Conservation (phyloP, 768 basidiomycete genomes). For the Sistotremastrum niveocremeum region DNA sequence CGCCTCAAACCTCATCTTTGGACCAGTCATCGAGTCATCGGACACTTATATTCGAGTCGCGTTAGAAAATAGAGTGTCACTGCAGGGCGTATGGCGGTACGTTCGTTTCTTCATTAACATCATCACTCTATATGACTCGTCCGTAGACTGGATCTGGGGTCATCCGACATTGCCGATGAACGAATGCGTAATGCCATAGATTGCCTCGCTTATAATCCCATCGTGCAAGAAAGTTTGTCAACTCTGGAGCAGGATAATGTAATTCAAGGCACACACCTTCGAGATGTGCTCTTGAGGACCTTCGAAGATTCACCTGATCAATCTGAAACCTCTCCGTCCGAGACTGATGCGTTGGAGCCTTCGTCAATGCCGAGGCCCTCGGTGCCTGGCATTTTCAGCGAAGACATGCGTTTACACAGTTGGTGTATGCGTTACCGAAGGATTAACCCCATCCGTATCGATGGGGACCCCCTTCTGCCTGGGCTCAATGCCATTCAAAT, state of each 20-base stretch:
- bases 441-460: conserved; percentile 45
- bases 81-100: conserved; percentile 38
- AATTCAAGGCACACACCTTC: conserved; percentile 56
- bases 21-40: conserved; percentile 1
- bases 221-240: conserved; percentile 19
- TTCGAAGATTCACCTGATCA: conserved; percentile 32
- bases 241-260: conserved; percentile 33
- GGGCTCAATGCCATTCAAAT: conserved; percentile 66
- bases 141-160: conserved; percentile 49
- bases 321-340: conserved; percentile 25
- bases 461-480: conserved; percentile 61
- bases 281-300: conserved; percentile 53
- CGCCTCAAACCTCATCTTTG: no score
- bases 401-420: conserved; percentile 65
- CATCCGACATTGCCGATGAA: conserved; percentile 48
- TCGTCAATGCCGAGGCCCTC: background rate
- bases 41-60: conserved; percentile 42
- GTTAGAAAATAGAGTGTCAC: conserved; percentile 37
- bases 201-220: conserved; percentile 41
- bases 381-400: conserved; percentile 40
- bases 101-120: background rate
- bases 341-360: conserved; percentile 13
- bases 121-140: background rate
- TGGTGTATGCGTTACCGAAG: conserved; percentile 64
- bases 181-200: conserved; percentile 59